These are phyloP conservation scores for Byssothecium circinans DNA, from an alignment of 2,329 filamentous ascomycete genomes.

Conservation along the genomic window DNA sequence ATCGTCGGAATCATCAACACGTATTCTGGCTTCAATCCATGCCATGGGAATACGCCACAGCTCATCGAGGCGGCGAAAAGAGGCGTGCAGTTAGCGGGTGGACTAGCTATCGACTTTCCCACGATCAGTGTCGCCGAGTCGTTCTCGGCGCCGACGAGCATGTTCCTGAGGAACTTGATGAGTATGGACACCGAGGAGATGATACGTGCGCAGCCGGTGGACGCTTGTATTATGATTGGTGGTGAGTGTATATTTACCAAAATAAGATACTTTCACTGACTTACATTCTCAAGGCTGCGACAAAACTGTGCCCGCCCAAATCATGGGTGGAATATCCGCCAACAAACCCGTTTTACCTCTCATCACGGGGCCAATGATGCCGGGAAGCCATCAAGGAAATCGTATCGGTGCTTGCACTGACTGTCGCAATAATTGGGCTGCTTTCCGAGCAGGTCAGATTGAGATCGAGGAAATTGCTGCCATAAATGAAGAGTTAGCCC, in stretches of 20 bases:
- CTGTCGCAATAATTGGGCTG: conserved; percentile 73
- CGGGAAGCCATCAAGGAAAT: conserved; percentile 65
- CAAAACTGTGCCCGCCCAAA: conserved; percentile 72
- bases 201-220: conserved; percentile 70
- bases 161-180: conserved; percentile 76
- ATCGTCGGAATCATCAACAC: conserved; percentile 78
- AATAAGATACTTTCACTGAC: background rate
- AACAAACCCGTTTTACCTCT: conserved; percentile 72
- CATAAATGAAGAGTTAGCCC: conserved; percentile 72
- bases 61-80: conserved; percentile 71
- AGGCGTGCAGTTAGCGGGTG: conserved; percentile 67
- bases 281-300: conserved; percentile 61
- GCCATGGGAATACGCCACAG: conserved; percentile 71
- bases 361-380: conserved; percentile 75
- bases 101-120: conserved; percentile 71
- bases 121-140: conserved; percentile 72
- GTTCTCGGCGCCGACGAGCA: conserved; percentile 71
- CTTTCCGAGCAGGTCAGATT: conserved; percentile 64
- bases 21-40: conserved; percentile 72
- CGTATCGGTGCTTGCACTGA: conserved; percentile 74
- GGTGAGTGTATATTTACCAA: conserved; percentile 44
- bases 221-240: conserved; percentile 68
- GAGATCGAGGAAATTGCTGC: conserved; percentile 72
- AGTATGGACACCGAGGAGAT: conserved; percentile 81
- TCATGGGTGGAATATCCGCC: conserved; percentile 75